Conservation (phyloP, 2,329 filamentous ascomycete genomes). For the Ceratocystis alfenasii region DNA sequence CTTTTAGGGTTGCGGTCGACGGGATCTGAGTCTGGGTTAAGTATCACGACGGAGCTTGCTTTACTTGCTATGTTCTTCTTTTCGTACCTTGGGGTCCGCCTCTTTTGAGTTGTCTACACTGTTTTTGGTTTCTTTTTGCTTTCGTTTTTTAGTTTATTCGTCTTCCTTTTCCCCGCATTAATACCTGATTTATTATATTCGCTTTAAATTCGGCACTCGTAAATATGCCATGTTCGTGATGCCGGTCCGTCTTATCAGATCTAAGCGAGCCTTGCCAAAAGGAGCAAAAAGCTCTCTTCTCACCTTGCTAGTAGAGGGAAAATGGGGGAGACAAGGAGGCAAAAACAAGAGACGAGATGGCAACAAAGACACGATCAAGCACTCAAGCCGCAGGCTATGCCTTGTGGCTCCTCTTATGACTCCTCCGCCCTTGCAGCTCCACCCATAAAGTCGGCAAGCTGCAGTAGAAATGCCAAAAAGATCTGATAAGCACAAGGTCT, state of each 20-base stretch:
- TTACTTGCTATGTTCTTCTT: neutral
- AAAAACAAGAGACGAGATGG: too few species aligned
- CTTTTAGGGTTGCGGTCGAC: constrained; percentile 8
- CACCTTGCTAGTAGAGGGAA: neutral
- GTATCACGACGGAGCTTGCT: neutral
- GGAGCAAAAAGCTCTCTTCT: neutral
- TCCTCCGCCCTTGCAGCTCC: neutral
- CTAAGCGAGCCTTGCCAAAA: neutral
- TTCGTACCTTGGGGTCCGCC: neutral
- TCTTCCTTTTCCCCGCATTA: constrained; percentile 6
- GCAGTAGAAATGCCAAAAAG: neutral
- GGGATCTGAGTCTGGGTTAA: neutral
- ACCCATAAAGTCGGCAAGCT: neutral
- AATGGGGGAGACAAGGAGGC: neutral
- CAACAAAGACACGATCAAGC: neutral
- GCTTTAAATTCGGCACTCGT: neutral
- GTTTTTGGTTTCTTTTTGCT: neutral
- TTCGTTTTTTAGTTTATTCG: neutral
- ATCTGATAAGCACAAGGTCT: constrained; percentile 11
- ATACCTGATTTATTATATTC: neutral
- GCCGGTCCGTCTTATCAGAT: neutral
- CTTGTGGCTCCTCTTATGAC: neutral
- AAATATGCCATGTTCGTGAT: neutral
- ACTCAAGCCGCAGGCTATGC: neutral
- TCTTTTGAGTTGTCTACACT: neutral